Evolutionary conservation across 306 rosid genomes (phyloP).

Genomic region (Sechiopsis laciniata): DNA sequence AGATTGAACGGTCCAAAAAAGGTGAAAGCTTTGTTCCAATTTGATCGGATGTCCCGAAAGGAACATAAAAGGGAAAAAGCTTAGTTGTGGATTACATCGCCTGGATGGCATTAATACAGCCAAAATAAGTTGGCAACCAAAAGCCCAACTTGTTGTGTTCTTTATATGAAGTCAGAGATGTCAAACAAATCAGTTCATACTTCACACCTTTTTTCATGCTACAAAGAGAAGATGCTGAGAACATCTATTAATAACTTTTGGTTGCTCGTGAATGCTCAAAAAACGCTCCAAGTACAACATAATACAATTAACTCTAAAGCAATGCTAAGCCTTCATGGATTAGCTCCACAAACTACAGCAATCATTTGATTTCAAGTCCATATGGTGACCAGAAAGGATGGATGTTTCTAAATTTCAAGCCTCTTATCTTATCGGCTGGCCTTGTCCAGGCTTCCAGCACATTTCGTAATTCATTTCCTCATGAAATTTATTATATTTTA

Average conservation of each 20-base stretch:
- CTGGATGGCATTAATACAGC: not conserved
- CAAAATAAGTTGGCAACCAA: conserved; percentile 1
- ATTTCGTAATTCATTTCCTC: not conserved
- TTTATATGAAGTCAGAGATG: not conserved
- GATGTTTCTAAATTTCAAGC: not conserved
- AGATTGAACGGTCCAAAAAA: not conserved
- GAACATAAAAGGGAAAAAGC: too few species aligned
- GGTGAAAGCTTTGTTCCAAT: not conserved
- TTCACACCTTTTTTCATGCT: not conserved
- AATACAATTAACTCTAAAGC: not conserved
- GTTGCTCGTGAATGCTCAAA: not conserved
- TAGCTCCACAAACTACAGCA: not conserved
- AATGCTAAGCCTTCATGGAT: not conserved
- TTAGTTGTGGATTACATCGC: not conserved
- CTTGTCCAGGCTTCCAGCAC: not conserved
- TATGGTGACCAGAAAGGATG: not conserved
- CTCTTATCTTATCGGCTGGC: not conserved
- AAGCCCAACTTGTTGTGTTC: not conserved
- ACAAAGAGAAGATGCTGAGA: not conserved
- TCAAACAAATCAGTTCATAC: not conserved
- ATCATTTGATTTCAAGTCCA: not conserved
- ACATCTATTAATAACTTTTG: too few species aligned
- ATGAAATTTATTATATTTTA: not conserved
- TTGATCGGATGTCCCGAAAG: too few species aligned
- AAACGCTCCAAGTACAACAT: not conserved